Percentiles rank a stretch among this genome's conserved stretches.
Evolutionary conservation across 352 stramenopile genomes (phyloP).

Genomic region (Globisporangium nodosum): DNA sequence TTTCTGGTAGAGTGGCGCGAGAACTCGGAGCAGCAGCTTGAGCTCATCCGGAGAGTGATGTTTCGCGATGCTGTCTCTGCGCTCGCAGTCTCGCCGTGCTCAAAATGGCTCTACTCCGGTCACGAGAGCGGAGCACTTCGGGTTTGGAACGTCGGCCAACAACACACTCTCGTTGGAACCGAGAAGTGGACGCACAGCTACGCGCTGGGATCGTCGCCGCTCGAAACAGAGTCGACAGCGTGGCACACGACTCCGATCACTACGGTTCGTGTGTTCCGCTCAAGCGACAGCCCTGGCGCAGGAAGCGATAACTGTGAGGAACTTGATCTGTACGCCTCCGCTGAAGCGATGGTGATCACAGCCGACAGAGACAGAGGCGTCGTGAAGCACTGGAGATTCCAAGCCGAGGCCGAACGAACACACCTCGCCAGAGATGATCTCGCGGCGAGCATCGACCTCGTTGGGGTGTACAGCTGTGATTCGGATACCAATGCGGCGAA

Average conservation of each 20-base stretch:
- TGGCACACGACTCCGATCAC: constrained; percentile 8
- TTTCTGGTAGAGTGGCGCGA: constrained; percentile 32
- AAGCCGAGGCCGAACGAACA: not conserved
- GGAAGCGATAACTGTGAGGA: not conserved
- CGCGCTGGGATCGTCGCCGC: constrained; percentile 6
- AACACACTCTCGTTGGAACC: not conserved
- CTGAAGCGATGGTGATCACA: constrained; percentile 27
- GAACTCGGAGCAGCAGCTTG: constrained; percentile 11
- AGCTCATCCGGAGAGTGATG: constrained; percentile 22
- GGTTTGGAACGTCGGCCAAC: constrained; percentile 38
- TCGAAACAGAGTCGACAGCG: constrained; percentile 2
- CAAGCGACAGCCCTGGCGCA: not conserved
- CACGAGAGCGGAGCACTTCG: constrained; percentile 32
- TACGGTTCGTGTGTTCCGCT: not conserved
- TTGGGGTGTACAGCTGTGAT: constrained; percentile 21
- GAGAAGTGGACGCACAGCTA: constrained; percentile 1
- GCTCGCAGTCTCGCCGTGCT: constrained; percentile 28
- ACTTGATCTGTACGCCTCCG: not conserved
- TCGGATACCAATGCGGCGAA: not conserved
- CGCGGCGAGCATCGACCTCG: constrained; percentile 20
- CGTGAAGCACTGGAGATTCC: constrained; percentile 39
- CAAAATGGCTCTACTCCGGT: constrained; percentile 52
- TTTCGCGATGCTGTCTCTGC: constrained; percentile 27
- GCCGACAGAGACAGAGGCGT: constrained; percentile 21
- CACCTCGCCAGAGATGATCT: not conserved